These are phyloP conservation scores for Fraxinus paxiana DNA, from an alignment of 305 asterid species.

Conservation along the genomic window DNA sequence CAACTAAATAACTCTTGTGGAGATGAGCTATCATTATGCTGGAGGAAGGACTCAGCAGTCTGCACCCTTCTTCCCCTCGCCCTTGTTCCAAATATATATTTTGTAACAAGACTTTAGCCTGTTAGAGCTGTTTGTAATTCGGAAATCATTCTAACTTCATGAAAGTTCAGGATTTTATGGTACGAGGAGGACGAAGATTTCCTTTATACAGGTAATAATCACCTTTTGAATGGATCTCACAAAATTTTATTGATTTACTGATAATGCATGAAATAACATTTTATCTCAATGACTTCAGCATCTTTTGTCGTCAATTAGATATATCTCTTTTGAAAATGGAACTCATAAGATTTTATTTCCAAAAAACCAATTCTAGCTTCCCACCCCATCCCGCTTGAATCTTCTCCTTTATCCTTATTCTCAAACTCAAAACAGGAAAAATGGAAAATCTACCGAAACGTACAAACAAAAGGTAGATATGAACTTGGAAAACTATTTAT, in stretches of 20 bases:
- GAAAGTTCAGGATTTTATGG: slow-evolving; percentile 64
- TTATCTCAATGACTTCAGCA: background rate
- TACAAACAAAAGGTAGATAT: background rate
- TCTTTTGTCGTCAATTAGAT: background rate
- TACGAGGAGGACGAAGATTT: slow-evolving; percentile 76
- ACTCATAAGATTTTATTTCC: background rate
- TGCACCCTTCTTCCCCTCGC: background rate
- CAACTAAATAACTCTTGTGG: background rate
- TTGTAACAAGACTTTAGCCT: background rate
- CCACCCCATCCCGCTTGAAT: background rate
- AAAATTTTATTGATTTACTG: background rate
- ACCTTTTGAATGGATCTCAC: background rate
- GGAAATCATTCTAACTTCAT: slow-evolving; percentile 24
- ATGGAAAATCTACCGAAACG: background rate
- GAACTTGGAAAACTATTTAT: background rate
- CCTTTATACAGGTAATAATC: slow-evolving; percentile 77
- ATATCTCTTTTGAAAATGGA: background rate
- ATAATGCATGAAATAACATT: background rate
- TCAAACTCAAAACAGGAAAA: background rate
- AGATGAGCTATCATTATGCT: background rate
- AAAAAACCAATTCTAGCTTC: background rate
- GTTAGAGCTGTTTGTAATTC: slow-evolving; percentile 5
- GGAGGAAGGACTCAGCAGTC: background rate
- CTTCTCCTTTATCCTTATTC: background rate
- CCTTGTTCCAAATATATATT: background rate